These are phyloP conservation scores for Rhynchospora pubera DNA, from an alignment of 176 grass and related monocot genomes.

Conservation along the genomic window DNA sequence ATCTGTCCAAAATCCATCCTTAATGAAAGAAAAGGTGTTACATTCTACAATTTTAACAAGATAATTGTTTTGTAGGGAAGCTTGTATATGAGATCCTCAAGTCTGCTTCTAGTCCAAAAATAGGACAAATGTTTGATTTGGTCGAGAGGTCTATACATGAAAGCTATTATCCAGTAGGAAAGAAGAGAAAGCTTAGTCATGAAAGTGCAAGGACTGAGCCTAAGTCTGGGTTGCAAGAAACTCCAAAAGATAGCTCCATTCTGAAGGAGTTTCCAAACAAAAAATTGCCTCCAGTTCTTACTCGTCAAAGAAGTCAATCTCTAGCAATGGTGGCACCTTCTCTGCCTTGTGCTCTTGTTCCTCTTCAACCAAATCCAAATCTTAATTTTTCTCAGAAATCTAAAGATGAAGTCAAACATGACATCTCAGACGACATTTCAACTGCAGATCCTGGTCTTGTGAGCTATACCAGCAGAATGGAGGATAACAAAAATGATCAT, in stretches of 20 bases:
- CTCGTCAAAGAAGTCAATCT: constrained; percentile 18
- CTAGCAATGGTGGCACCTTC: constrained; percentile 17
- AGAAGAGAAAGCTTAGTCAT: not conserved
- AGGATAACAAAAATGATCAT: not conserved
- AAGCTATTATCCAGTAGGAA: constrained; percentile 6
- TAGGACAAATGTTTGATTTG: constrained; percentile 26
- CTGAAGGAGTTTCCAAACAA: constrained; percentile 17
- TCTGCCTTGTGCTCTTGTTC: constrained; percentile 8
- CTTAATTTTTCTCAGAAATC: not conserved
- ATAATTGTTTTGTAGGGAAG: constrained; percentile 23
- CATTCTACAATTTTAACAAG: not conserved
- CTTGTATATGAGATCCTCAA: constrained; percentile 28
- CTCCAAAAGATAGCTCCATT: not conserved
- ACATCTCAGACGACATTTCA: not conserved
- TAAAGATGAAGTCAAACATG: not conserved
- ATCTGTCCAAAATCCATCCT: not conserved
- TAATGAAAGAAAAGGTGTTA: not conserved
- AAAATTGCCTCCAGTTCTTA: constrained; percentile 27
- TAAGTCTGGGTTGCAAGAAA: not conserved
- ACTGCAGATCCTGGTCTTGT: not conserved
- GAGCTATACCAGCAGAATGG: constrained; percentile 6
- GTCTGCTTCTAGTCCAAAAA: constrained; percentile 16
- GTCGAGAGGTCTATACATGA: constrained; percentile 13
- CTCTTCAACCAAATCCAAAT: constrained; percentile 12
- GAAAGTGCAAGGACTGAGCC: not conserved